A percentile compares a stretch with the other conserved stretches of the same genome.
These are phyloP conservation scores for Neocallimastix lanati DNA, from an alignment of 192 early-diverging fungal genomes.

Conservation along the genomic window DNA sequence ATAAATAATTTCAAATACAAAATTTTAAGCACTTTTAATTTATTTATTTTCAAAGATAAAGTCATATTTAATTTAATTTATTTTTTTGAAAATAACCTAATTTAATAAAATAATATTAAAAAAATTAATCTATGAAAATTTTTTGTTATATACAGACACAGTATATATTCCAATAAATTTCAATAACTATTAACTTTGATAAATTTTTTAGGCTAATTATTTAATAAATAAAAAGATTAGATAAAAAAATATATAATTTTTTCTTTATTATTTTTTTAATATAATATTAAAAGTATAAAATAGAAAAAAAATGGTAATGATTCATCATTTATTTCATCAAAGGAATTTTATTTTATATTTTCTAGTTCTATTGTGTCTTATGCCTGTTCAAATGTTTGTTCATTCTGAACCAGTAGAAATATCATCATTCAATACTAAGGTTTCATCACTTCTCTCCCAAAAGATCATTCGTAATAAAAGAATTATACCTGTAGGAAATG, in stretches of 20 bases:
- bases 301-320: background rate
- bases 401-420: background rate
- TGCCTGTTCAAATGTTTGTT: background rate
- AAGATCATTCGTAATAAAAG: background rate
- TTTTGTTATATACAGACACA: too few relatives aligned
- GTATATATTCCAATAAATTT: too few relatives aligned
- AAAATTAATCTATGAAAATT: too few relatives aligned
- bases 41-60: too few relatives aligned
- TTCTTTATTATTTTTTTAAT: background rate
- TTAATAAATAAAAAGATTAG: background rate
- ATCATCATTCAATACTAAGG: background rate
- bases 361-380: background rate
- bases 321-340: background rate
- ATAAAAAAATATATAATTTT: too few relatives aligned
- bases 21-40: too few relatives aligned
- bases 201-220: background rate
- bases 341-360: background rate
- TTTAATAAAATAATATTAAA: too few relatives aligned
- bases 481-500: background rate
- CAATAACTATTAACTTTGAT: too few relatives aligned
- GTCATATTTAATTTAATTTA: too few relatives aligned
- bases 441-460: background rate
- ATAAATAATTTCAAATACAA: too few relatives aligned
- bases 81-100: too few relatives aligned
- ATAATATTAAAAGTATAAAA: background rate